Evolutionary conservation across 768 basidiomycete species (phyloP).

Genomic region (Mycena haematopus): DNA sequence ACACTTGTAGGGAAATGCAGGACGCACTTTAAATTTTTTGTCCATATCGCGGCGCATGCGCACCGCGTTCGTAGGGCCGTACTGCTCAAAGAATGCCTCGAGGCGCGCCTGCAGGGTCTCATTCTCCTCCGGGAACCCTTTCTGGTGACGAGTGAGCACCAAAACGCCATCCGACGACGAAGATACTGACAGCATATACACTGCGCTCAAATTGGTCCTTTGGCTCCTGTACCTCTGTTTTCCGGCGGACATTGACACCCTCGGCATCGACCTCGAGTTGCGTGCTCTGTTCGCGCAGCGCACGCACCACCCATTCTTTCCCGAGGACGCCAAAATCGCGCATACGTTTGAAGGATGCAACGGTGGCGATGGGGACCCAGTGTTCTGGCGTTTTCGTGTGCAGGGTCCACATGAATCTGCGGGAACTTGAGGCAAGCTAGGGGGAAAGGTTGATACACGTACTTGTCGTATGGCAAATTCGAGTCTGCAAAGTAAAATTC

Average conservation of each 20-base stretch:
- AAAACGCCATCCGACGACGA: not conserved
- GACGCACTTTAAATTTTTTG: slow-evolving; percentile 30
- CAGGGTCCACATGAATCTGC: slow-evolving; percentile 94
- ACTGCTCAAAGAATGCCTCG: slow-evolving; percentile 81
- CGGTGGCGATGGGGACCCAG: slow-evolving; percentile 88
- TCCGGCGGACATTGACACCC: slow-evolving; percentile 75
- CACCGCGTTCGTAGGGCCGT: slow-evolving; percentile 80
- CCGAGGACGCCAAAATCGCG: slow-evolving; percentile 68
- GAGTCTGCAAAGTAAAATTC: slow-evolving; percentile 97
- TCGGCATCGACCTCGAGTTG: slow-evolving; percentile 78
- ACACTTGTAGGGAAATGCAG: not conserved
- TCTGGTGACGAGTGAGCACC: slow-evolving; percentile 52
- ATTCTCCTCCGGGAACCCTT: slow-evolving; percentile 82
- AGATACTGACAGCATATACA: slow-evolving; percentile 80
- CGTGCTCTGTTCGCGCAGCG: slow-evolving; percentile 55
- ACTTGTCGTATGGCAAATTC: slow-evolving; percentile 94
- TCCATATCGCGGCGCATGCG: slow-evolving; percentile 79
- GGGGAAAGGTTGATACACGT: slow-evolving; percentile 25
- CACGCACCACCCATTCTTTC: slow-evolving; percentile 70
- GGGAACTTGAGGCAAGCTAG: not conserved
- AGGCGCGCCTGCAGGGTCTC: slow-evolving; percentile 71
- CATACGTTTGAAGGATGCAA: slow-evolving; percentile 97
- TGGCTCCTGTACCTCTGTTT: slow-evolving; percentile 76
- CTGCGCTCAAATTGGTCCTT: slow-evolving; percentile 83
- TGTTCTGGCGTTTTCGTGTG: slow-evolving; percentile 82